These are phyloP conservation scores for Ophiocordyceps unilateralis DNA, from an alignment of 2,329 filamentous ascomycete genomes.

Conservation along the genomic window DNA sequence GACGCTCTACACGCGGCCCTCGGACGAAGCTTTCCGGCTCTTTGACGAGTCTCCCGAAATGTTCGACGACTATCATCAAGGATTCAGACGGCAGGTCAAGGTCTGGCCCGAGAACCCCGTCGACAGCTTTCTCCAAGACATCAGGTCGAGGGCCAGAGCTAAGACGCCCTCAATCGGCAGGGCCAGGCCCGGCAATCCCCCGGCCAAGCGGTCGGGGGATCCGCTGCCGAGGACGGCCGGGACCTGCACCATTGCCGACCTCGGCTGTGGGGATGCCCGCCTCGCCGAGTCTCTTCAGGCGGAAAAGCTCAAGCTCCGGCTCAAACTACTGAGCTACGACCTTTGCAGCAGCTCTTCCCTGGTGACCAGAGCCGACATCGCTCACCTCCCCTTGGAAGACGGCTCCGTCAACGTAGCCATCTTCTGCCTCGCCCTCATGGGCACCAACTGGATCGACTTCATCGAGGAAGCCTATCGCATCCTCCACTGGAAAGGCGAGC, in stretches of 20 bases:
- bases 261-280: conserved; percentile 84
- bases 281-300: conserved; percentile 53
- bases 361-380: conserved; percentile 80
- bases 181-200: conserved; percentile 11
- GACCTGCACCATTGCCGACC: conserved; percentile 65
- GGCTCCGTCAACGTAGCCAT: conserved; percentile 71
- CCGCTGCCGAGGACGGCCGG: conserved; percentile 58
- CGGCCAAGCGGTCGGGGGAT: conserved; percentile 11
- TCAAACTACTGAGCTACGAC: conserved; percentile 74
- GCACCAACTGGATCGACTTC: conserved; percentile 95
- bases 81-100: conserved; percentile 87
- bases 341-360: conserved; percentile 59
- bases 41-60: conserved; percentile 80
- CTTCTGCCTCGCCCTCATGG: conserved; percentile 95
- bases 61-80: conserved; percentile 91
- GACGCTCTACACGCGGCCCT: conserved; percentile 86
- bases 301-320: conserved; percentile 46
- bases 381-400: conserved; percentile 59
- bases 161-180: conserved; percentile 11
- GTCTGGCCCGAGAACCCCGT: conserved; percentile 96
- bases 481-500: conserved; percentile 82
- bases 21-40: conserved; percentile 61
- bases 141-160: conserved; percentile 49
- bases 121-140: conserved; percentile 61
- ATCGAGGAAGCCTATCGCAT: conserved; percentile 90